A percentile compares a stretch with the other conserved stretches of the same genome.
These are phyloP conservation scores for Plectranthus barbatus DNA, from an alignment of 257 asterid genomes.

Conservation along the genomic window DNA sequence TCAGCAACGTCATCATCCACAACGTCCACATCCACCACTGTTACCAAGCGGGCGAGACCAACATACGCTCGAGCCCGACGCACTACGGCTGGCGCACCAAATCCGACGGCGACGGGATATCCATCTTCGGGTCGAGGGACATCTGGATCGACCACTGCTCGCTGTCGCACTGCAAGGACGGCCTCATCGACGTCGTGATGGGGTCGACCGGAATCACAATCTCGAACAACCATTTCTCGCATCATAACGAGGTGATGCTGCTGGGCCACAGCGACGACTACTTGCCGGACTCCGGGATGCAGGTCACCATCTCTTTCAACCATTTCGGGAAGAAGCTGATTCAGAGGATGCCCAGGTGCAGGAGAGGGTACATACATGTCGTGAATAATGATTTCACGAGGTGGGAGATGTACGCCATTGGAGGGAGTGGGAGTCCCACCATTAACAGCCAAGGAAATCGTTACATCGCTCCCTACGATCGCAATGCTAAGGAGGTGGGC, in stretches of 20 bases:
- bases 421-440: slow-evolving; percentile 36
- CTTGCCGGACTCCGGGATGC: slow-evolving; percentile 26
- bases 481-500: slow-evolving; percentile 29
- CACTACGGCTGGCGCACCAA: slow-evolving; percentile 13
- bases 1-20: slow-evolving; percentile 24
- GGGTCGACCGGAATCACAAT: slow-evolving; percentile 24
- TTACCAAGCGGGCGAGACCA: slow-evolving; percentile 15
- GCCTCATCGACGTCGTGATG: slow-evolving; percentile 21
- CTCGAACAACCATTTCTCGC: slow-evolving; percentile 21
- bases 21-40: slow-evolving; percentile 24
- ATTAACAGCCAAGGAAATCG: slow-evolving; percentile 38
- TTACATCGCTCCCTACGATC: slow-evolving; percentile 24
- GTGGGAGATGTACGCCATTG: slow-evolving; percentile 40
- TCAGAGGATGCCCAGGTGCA: slow-evolving; percentile 37
- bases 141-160: slow-evolving; percentile 26
- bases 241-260: slow-evolving; percentile 26
- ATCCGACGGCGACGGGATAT: slow-evolving; percentile 24
- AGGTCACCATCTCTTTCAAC: slow-evolving; percentile 29
- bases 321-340: slow-evolving; percentile 28
- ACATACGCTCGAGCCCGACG: slow-evolving; percentile 23
- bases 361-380: slow-evolving; percentile 31
- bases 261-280: slow-evolving; percentile 21
- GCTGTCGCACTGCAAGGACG: slow-evolving; percentile 23
- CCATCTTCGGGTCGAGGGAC: slow-evolving; percentile 15
- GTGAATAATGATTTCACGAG: slow-evolving; percentile 29